phyloP scores from a whole-genome alignment of 2,329 filamentous ascomycete species.

The Xylaria sp. region DNA sequence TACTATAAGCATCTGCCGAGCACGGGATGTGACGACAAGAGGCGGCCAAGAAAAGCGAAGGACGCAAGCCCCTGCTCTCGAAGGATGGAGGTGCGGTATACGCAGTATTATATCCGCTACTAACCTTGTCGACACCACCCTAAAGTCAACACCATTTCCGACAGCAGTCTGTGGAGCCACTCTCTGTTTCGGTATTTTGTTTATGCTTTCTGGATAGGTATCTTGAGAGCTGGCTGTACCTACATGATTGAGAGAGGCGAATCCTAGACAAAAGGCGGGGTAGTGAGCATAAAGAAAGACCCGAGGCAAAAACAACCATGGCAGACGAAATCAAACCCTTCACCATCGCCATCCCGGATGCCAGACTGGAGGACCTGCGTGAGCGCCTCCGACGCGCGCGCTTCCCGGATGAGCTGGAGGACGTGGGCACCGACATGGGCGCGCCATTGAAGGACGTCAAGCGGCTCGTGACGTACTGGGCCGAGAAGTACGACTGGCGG shows the following conservation, averaged over 20 bases:
- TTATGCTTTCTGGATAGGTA: background rate
- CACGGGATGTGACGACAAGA: background rate
- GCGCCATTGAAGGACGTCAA: conserved; percentile 69
- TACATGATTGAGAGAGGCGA: background rate
- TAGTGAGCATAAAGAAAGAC: background rate
- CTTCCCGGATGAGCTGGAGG: conserved; percentile 61
- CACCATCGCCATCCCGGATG: conserved; percentile 63
- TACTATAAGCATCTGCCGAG: too few relatives aligned
- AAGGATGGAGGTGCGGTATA: background rate
- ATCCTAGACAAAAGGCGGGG: background rate
- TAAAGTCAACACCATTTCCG: background rate
- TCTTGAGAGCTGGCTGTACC: background rate
- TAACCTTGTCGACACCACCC: background rate
- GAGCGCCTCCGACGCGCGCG: conserved; percentile 64
- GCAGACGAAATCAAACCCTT: conserved; percentile 52
- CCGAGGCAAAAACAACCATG: conserved; percentile 14
- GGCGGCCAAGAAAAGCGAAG: background rate
- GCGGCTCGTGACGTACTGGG: conserved; percentile 68
- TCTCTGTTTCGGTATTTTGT: too few relatives aligned
- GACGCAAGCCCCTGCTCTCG: background rate
- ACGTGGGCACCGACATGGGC: conserved; percentile 55
- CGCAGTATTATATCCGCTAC: conserved; percentile 9
- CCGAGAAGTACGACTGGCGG: conserved; percentile 69
- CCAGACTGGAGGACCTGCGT: conserved; percentile 63
- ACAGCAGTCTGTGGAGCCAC: background rate